Evolutionary conservation across 2,329 filamentous ascomycete genomes (phyloP), one percentile per base, ranked within the genome.

Genomic region (Xylogone sp.): DNA sequence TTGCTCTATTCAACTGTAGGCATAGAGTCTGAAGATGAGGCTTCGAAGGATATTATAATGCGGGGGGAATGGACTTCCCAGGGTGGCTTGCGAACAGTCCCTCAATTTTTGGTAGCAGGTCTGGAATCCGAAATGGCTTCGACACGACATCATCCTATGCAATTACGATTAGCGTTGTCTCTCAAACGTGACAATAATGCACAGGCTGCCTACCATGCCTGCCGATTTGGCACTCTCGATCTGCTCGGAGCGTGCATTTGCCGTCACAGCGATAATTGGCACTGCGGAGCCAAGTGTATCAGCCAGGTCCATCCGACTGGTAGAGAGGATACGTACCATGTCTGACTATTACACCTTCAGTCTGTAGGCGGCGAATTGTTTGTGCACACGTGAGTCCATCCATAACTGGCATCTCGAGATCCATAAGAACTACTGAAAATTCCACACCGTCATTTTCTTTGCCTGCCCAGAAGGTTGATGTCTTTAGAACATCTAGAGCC

Each of bases 351-450:
- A 74, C 77, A 8, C 82, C 82, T 49, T 81, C 74, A 46, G 70
- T 71, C 65, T 92, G 86, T 18, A 88, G 72, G 53, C 86, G 78
- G 18, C 88, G 78, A 49, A 93, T 90, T 53, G 74, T 79, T 42
- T 78, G 75, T 12, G 87, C 84, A 56, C 87, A 90, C 2, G 86
- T 86, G 67, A 88, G 81, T 31, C 88, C 88, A 61, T 92, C 87
- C 88, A 91, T 91, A 43, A 90, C 78, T 1, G 88, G 88, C 88
- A 92, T 92, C 62, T 91, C 87, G 45, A 90, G 75, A 63, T 92
- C 88, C 87, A 92, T 90, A 5, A 92, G 68, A 12, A 92, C 84
- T 44, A 90, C 75, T 8, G 82, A 82, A 21, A 88, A 76, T 45
- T 83, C 76, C 8, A 75, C 68, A 2, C 76, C 76, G 13, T 72